A percentile compares a stretch with the other conserved stretches of the same genome.
phyloP scores from a whole-genome alignment of 2,329 filamentous ascomycete genomes.

The Calonectria pseudoturangicola region DNA sequence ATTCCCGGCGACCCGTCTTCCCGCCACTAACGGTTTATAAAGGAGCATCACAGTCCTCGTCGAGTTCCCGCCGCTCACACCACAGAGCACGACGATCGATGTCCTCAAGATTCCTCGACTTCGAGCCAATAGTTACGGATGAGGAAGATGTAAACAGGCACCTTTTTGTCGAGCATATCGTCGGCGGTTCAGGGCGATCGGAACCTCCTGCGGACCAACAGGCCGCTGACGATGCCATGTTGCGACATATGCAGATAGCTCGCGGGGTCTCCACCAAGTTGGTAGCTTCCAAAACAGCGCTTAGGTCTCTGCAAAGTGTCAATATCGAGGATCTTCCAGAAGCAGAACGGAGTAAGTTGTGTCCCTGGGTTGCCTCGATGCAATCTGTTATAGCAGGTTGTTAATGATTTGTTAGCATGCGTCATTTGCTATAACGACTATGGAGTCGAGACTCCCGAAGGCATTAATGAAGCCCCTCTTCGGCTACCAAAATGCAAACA shows the following conservation, averaged over 20 bases:
- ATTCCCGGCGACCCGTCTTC: neutral
- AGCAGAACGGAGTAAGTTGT: conserved; percentile 67
- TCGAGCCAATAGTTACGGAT: conserved; percentile 50
- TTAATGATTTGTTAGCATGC: conserved; percentile 66
- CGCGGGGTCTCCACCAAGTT: conserved; percentile 67
- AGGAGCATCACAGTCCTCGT: conserved; percentile 51
- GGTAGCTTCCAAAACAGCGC: conserved; percentile 68
- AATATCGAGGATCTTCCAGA: conserved; percentile 66
- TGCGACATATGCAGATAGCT: conserved; percentile 66
- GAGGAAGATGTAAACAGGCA: conserved; percentile 47
- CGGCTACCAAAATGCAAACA: conserved; percentile 78
- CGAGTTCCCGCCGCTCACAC: conserved; percentile 53
- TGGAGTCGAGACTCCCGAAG: conserved; percentile 74
- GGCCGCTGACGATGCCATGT: conserved; percentile 57
- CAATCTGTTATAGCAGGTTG: neutral
- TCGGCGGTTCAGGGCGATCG: conserved; percentile 32
- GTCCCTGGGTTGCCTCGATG: neutral
- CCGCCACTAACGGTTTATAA: conserved; percentile 36
- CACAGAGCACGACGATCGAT: conserved; percentile 54
- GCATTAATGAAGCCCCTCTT: conserved; percentile 73
- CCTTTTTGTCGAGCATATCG: conserved; percentile 41
- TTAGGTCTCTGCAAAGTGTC: conserved; percentile 68
- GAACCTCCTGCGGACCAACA: conserved; percentile 41
- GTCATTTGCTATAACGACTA: conserved; percentile 80
- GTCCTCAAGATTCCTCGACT: conserved; percentile 47